These are phyloP conservation scores for Nepenthes gracilis DNA, from an alignment of 148 eudicot species.

Conservation along the genomic window DNA sequence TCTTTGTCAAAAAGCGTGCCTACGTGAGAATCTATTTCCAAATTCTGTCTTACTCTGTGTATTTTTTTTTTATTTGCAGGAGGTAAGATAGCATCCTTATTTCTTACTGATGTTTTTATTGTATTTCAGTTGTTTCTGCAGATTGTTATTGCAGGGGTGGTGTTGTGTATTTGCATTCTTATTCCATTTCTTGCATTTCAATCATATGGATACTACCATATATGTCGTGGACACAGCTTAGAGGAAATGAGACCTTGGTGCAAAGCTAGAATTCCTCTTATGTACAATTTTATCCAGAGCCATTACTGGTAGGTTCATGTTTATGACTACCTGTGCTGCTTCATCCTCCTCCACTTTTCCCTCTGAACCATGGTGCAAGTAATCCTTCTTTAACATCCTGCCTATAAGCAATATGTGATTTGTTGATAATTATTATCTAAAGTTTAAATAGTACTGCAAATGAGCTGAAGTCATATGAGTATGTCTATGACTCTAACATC, in stretches of 20 bases:
- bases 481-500: no score
- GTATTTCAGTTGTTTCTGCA: conserved; percentile 38
- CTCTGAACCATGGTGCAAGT: not conserved
- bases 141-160: conserved; percentile 47
- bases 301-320: conserved; percentile 68
- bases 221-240: conserved; percentile 41
- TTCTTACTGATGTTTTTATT: not conserved
- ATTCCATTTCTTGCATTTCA: conserved; percentile 72
- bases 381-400: not conserved
- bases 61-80: conserved; percentile 1
- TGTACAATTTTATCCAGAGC: conserved; percentile 84
- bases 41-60: not conserved
- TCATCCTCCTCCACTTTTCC: not conserved
- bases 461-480: no score
- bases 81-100: not conserved
- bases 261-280: conserved; percentile 64
- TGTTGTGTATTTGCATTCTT: conserved; percentile 44
- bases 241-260: conserved; percentile 86
- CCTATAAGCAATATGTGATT: no score
- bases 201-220: conserved; percentile 76
- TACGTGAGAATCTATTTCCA: conserved; percentile 28
- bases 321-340: not conserved
- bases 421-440: no score
- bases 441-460: no score
- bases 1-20: conserved; percentile 27